These are phyloP conservation scores for Sporothrix pseudoabietina DNA, from an alignment of 2,329 filamentous ascomycete genomes.

Conservation along the genomic window DNA sequence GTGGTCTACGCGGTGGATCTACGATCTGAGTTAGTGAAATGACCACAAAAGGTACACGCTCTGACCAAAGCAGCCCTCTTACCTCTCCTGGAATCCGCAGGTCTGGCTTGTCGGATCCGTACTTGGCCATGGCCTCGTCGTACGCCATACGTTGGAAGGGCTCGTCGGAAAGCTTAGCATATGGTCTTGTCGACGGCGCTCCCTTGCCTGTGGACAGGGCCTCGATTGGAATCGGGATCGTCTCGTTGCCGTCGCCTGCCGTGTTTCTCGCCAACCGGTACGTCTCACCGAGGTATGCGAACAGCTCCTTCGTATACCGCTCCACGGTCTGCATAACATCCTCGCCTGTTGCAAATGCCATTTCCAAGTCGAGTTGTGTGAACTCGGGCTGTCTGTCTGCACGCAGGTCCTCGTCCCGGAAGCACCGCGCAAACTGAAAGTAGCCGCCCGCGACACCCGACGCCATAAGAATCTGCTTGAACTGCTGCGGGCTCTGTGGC, in stretches of 20 bases:
- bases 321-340: slow-evolving; percentile 66
- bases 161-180: slow-evolving; percentile 36
- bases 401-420: slow-evolving; percentile 89
- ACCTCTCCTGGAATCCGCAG: slow-evolving; percentile 68
- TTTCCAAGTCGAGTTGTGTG: slow-evolving; percentile 90
- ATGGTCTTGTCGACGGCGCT: slow-evolving; percentile 16
- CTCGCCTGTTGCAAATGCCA: slow-evolving; percentile 76
- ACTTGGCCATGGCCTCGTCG: slow-evolving; percentile 72
- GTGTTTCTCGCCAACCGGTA: slow-evolving; percentile 40
- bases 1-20: slow-evolving; percentile 69
- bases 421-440: slow-evolving; percentile 92
- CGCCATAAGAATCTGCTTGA: slow-evolving; percentile 97
- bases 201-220: background rate
- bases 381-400: slow-evolving; percentile 96
- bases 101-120: slow-evolving; percentile 93
- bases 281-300: slow-evolving; percentile 51
- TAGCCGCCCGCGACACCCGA: slow-evolving; percentile 74
- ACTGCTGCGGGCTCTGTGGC: slow-evolving; percentile 95
- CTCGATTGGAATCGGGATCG: background rate
- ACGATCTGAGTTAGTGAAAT: background rate
- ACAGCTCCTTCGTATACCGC: slow-evolving; percentile 57
- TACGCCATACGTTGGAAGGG: slow-evolving; percentile 69
- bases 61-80: slow-evolving; percentile 34
- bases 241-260: slow-evolving; percentile 39
- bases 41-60: background rate